phyloP scores from a whole-genome alignment of 306 rosid species.

The Malus sylvestris region DNA sequence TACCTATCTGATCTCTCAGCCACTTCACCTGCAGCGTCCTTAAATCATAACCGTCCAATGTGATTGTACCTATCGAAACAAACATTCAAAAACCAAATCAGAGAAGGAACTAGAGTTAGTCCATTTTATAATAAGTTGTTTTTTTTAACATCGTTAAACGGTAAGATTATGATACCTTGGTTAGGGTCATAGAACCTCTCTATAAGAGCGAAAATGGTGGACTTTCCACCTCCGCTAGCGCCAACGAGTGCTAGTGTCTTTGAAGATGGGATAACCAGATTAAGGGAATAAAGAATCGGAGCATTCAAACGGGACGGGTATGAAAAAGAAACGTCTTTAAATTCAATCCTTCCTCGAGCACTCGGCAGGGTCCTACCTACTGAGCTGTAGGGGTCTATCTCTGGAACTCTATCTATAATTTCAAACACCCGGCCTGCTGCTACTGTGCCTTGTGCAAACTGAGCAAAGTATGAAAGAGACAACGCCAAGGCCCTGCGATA shows the following conservation, averaged over 20 bases:
- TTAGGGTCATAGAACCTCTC: constrained; percentile 82
- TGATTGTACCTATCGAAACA: constrained; percentile 47
- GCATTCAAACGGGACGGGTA: constrained; percentile 76
- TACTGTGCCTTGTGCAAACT: constrained; percentile 81
- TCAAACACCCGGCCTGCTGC: constrained; percentile 79
- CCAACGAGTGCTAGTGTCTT: constrained; percentile 78
- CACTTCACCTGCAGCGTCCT: constrained; percentile 71
- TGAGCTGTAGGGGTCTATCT: constrained; percentile 68
- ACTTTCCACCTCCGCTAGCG: constrained; percentile 90
- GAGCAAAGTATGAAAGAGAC: constrained; percentile 79
- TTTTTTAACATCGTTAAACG: neutral
- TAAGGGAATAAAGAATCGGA: constrained; percentile 47
- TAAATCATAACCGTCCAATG: constrained; percentile 75
- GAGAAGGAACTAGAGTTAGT: neutral
- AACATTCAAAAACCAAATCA: constrained; percentile 13
- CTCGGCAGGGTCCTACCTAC: constrained; percentile 43
- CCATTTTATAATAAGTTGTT: neutral
- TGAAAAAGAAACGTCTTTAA: constrained; percentile 55
- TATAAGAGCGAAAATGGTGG: constrained; percentile 79
- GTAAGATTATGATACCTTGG: constrained; percentile 33
- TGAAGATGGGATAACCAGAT: constrained; percentile 59
- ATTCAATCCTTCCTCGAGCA: constrained; percentile 67
- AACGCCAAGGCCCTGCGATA: constrained; percentile 72
- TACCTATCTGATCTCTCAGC: constrained; percentile 84
- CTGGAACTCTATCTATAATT: constrained; percentile 70